Evolutionary conservation across 257 asterid genomes (phyloP).

Genomic region (Rhazya stricta): DNA sequence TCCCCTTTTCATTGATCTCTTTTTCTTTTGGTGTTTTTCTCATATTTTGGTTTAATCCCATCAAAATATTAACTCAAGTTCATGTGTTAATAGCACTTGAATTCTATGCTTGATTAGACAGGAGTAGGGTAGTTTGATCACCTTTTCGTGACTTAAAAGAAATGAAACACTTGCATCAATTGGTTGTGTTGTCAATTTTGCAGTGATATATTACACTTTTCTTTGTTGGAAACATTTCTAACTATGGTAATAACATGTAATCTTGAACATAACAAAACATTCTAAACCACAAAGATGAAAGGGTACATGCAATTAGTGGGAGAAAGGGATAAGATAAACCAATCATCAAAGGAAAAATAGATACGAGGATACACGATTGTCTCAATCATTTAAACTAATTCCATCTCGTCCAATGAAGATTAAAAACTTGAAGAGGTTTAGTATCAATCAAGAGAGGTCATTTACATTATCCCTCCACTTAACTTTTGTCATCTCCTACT

Average conservation of each 20-base stretch:
- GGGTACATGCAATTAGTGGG: not conserved
- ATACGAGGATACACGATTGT: too few species aligned
- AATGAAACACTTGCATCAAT: conserved; percentile 12
- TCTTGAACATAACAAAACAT: not conserved
- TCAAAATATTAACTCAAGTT: not conserved
- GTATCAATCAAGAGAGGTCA: not conserved
- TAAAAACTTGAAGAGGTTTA: not conserved
- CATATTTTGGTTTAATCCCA: not conserved
- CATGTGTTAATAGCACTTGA: conserved; percentile 15
- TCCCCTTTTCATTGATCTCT: not conserved
- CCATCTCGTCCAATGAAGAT: not conserved
- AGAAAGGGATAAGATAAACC: conserved; percentile 4
- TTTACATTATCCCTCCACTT: conserved; percentile 1
- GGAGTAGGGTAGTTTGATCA: conserved; percentile 21
- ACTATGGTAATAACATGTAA: conserved; percentile 15
- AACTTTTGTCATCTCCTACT: not conserved
- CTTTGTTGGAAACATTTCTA: conserved; percentile 9
- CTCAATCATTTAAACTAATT: conserved; percentile 3
- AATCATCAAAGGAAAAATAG: not conserved
- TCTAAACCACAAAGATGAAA: not conserved
- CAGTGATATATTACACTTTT: not conserved
- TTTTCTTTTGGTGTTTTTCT: not conserved
- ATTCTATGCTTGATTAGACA: conserved; percentile 21
- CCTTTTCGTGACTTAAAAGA: not conserved
- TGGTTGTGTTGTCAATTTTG: not conserved